A percentile compares a stretch with the other conserved stretches of the same genome.
Conservation (phyloP, 2,329 filamentous ascomycete genomes). For the Alternaria gaisen region DNA sequence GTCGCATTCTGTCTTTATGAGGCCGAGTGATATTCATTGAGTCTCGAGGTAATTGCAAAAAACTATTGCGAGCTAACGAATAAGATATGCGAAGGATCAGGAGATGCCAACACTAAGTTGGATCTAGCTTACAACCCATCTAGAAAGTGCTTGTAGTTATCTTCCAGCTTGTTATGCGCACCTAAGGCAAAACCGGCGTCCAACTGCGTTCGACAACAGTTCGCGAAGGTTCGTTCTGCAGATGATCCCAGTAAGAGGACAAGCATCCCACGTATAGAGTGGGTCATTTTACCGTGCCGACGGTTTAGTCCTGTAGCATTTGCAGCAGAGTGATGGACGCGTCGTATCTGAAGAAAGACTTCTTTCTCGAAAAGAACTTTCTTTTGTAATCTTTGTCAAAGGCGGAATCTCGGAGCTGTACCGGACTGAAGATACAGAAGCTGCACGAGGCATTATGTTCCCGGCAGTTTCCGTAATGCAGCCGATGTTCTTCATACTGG, state of each 20-base stretch:
- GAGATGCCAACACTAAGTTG: conserved; percentile 28
- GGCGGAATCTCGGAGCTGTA: conserved; percentile 10
- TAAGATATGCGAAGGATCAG: conserved; percentile 26
- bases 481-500: conserved; percentile 35
- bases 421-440: conserved; percentile 25
- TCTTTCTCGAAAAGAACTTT: not conserved
- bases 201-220: conserved; percentile 34
- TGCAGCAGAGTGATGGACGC: too few species aligned
- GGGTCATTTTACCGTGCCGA: conserved; percentile 21
- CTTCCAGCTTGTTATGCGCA: conserved; percentile 22
- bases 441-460: conserved; percentile 29
- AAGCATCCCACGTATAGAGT: conserved; percentile 32
- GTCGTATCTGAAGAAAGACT: conserved; percentile 12
- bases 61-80: conserved; percentile 28
- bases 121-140: conserved; percentile 36
- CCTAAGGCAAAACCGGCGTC: conserved; percentile 31
- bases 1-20: not conserved
- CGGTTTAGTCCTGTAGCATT: conserved; percentile 14
- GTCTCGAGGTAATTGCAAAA: conserved; percentile 35
- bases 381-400: not conserved
- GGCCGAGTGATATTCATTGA: conserved; percentile 16
- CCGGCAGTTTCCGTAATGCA: conserved; percentile 28
- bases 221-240: conserved; percentile 27
- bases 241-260: conserved; percentile 35
- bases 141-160: conserved; percentile 27